Evolutionary conservation across 139 green algal genomes (phyloP), one percentile per base, ranked within the genome.

Genomic region (Protoeuglena noctilucae): DNA sequence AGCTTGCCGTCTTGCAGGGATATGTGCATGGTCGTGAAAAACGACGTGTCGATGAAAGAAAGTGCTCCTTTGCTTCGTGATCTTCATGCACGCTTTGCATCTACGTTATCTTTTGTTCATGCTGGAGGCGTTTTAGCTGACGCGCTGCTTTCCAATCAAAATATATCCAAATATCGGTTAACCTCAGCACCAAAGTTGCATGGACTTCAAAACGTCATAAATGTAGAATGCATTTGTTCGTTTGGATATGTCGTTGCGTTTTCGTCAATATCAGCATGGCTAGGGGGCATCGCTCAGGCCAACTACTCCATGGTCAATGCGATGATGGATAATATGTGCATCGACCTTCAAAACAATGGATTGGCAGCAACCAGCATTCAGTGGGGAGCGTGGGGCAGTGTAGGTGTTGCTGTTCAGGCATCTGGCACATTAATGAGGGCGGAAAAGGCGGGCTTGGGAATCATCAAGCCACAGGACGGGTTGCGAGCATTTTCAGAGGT

Each of bases 371-470:
- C 62, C 56, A 78, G 65, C 41, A 49, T 91, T 41, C 86, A 95
- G 64, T 95, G 85, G 85, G 86, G 85, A 27, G 86, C 85, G n/a
- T 95, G 85, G 86, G 68, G 58, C 2, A 75, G 77, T 27, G 72
- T 64, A 3, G 85, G 85, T 53, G 93, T 94, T 84, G 85, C 85
- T 16, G 63, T 68, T 1, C 25, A 29, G 6, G 73, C 77, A 41
- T 68, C 75, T 1, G 56, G 54, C 26, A 84, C 76, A 28, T 69
- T 72, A 0, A 61, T 61, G 3, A 57, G 84, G 6, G 67, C 89
- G 56, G 67, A 78, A 57, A 68, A 70, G 7, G 85, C 64, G 5
- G 84, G 85, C 57, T 86, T 94, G 60, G 57, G 56, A 0, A 29
- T 73, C 28, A 30, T 82, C 31, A 6, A 39, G n/a, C 64, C 70